A percentile compares a stretch with the other conserved stretches of the same genome.
Evolutionary conservation across 2,329 filamentous ascomycete species (phyloP).

Genomic region (Pseudodiploospora longispora): DNA sequence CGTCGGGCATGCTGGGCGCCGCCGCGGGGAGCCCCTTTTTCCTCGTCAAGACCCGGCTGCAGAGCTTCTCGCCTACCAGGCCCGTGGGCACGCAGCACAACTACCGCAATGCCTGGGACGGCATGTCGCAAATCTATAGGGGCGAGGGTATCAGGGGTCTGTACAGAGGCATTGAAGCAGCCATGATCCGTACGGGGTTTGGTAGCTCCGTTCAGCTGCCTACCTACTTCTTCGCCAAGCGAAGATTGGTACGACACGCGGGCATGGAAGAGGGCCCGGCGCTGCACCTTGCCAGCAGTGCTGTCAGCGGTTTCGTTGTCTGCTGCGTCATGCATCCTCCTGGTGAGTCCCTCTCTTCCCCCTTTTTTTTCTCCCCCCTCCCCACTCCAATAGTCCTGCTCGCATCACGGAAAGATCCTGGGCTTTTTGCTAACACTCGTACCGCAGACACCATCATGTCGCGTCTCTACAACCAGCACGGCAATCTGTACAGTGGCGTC

Average conservation of each 20-base stretch:
- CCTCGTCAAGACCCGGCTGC: conserved; percentile 90
- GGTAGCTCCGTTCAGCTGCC: conserved; percentile 93
- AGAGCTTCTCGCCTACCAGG: conserved; percentile 86
- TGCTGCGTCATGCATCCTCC: conserved; percentile 98
- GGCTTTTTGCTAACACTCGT: conserved; percentile 5
- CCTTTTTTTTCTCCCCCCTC: too few relatives aligned
- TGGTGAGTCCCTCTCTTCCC: conserved; percentile 50
- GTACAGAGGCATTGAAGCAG: conserved; percentile 84
- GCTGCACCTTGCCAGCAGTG: conserved; percentile 81
- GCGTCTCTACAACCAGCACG: conserved; percentile 96
- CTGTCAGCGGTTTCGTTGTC: conserved; percentile 88
- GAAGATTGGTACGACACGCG: conserved; percentile 70
- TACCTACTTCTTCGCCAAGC: conserved; percentile 97
- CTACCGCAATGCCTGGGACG: conserved; percentile 80
- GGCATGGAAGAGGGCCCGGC: conserved; percentile 87
- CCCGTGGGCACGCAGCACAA: conserved; percentile 95
- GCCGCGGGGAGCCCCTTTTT: conserved; percentile 95
- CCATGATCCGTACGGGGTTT: conserved; percentile 93
- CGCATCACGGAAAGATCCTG: not conserved
- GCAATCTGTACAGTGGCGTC: conserved; percentile 89
- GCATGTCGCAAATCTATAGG: conserved; percentile 69
- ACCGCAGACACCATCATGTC: conserved; percentile 87
- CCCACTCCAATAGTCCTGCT: not conserved
- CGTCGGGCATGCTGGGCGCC: conserved; percentile 83
- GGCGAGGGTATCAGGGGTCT: conserved; percentile 72